Evolutionary conservation across 1,284 basidiomycete species (phyloP), one percentile per base, ranked within the genome.

Genomic region (Rhizoctonia solani): DNA sequence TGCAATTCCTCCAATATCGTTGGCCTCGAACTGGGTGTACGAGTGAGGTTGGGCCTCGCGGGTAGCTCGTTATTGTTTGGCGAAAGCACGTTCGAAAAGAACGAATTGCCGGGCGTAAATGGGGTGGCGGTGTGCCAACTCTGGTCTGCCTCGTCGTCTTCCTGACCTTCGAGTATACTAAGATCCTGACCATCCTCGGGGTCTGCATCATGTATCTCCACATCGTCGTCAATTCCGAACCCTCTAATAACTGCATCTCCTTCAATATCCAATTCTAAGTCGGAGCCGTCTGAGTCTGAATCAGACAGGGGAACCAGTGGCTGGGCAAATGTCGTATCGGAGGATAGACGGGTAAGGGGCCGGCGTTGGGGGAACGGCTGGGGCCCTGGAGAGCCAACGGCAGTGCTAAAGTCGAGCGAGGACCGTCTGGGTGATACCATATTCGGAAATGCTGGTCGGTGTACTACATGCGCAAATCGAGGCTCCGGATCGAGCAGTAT

Each of bases 1-100:
- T 69, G 66, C 52, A 69, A 52, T 19, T 69, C 68, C 16, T 54
- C 42, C 13, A 55, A 47, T 13, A 54, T 23, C 4, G 68, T 47
- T 3, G 68, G 63, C 14, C 68, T 50, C 21, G 54, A 49, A 30
- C 66, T 54, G 21, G 68, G 68, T 27, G 55, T 53, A 49, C 58
- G 59, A 3, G 58, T 63, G 13, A 63, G 49, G 23, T 53, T 63
- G 21, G 59, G 41, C 13, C 59, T 46, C 34, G 47, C 8, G 5
- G 49, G 59, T 3, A 42, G 5, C 32, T 63, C 47, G 37, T 53
- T 42, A 8, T 29, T 13, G 34, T 23, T 46, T 19, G 44, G n/a
- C 14, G 21, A 21, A 32, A 63, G 29, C 11, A 42, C 19, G 14
- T 25, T 44, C 4, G 46, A 42, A 34, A 52, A 52, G 32, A 39